Conservation (phyloP, 129 eudicot genomes). For the Chrysanthemum makinoi region DNA sequence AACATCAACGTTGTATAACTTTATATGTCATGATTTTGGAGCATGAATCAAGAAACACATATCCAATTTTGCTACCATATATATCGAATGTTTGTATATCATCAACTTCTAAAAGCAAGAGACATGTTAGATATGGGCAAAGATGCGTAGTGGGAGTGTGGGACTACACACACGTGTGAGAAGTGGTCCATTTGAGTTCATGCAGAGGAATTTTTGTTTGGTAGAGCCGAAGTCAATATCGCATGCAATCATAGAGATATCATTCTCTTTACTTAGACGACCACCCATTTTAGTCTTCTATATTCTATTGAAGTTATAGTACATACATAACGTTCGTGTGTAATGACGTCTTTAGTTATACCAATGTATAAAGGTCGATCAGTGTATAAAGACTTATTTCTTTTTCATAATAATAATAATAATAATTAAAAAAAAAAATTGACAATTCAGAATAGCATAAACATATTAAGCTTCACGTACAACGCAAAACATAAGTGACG, state of each 20-base stretch:
- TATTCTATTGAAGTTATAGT: not conserved
- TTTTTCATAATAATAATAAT: no score
- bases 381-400: no score
- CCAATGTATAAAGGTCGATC: no score
- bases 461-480: no score
- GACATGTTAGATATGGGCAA: constrained; percentile 31
- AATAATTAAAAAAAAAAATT: no score
- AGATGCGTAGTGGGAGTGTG: constrained; percentile 31
- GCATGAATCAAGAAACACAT: constrained; percentile 18
- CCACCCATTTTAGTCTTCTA: constrained; percentile 32
- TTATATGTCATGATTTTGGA: constrained; percentile 26
- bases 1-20: constrained; percentile 25
- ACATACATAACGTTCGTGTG: no score
- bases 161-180: constrained; percentile 53
- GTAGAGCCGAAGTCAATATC: constrained; percentile 59
- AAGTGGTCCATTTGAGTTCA: constrained; percentile 51
- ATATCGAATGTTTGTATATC: not conserved
- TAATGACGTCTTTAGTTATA: no score
- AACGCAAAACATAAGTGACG: no score
- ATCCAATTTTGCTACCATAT: constrained; percentile 23
- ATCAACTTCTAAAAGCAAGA: not conserved
- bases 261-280: constrained; percentile 34
- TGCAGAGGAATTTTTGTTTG: constrained; percentile 42
- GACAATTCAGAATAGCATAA: no score
- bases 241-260: constrained; percentile 64